These are phyloP conservation scores for Pythium grandisporangium DNA, from an alignment of 352 stramenopile genomes.

Conservation along the genomic window DNA sequence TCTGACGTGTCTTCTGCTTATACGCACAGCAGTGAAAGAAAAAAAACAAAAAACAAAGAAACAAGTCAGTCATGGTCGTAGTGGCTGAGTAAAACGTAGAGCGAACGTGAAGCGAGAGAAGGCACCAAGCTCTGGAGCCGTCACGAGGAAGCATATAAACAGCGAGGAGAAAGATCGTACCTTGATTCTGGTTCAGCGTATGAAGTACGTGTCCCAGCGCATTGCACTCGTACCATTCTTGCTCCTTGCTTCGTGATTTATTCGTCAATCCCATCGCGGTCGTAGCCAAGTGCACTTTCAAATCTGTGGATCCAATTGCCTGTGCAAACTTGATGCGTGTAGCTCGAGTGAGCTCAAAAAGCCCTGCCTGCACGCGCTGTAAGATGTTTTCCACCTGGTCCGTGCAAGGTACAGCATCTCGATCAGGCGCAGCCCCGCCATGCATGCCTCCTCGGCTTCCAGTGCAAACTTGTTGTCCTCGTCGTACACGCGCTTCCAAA, in stretches of 20 bases:
- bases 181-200: slow-evolving; percentile 41
- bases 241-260: slow-evolving; percentile 65
- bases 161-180: no score
- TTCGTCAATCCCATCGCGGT: slow-evolving; percentile 67
- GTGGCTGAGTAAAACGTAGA: no score
- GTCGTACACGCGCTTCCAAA: slow-evolving; percentile 68
- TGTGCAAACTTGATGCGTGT: slow-evolving; percentile 58
- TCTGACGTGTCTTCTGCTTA: no score
- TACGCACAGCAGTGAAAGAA: no score
- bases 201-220: slow-evolving; percentile 45
- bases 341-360: slow-evolving; percentile 36
- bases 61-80: no score
- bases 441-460: slow-evolving; percentile 53
- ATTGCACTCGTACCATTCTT: slow-evolving; percentile 78
- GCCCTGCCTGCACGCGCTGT: slow-evolving; percentile 50
- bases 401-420: slow-evolving; percentile 77
- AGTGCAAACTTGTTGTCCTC: slow-evolving; percentile 10
- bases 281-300: slow-evolving; percentile 50
- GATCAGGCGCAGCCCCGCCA: slow-evolving; percentile 55
- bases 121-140: no score
- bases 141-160: no score
- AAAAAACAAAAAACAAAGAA: no score
- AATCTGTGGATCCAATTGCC: slow-evolving; percentile 37
- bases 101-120: no score
- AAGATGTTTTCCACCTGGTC: slow-evolving; percentile 68